These are phyloP conservation scores for Phytophthora colocasiae DNA, from an alignment of 352 stramenopile genomes.

Conservation along the genomic window DNA sequence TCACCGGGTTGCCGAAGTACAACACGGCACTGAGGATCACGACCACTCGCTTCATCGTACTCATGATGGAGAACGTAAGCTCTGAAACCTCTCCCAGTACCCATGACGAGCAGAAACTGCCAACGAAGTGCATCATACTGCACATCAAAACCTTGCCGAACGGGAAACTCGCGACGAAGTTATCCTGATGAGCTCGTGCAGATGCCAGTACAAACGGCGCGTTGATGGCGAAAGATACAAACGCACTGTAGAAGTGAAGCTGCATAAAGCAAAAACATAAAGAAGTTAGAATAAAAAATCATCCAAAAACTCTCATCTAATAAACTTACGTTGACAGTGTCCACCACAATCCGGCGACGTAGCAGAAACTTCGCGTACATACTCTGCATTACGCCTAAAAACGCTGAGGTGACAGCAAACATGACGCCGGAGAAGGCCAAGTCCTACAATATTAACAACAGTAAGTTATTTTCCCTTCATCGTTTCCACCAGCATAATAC, in stretches of 20 bases:
- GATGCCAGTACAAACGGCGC: constrained; percentile 75
- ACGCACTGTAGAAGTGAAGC: constrained; percentile 89
- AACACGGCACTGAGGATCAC: constrained; percentile 87
- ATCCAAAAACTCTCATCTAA: background rate
- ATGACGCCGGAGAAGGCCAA: constrained; percentile 70
- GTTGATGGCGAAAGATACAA: constrained; percentile 88
- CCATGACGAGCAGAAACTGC: constrained; percentile 82
- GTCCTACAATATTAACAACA: constrained; percentile 46
- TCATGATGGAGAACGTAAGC: constrained; percentile 92
- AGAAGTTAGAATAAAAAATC: background rate
- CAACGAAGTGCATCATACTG: constrained; percentile 87
- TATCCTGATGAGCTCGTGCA: constrained; percentile 55
- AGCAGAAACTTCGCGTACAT: constrained; percentile 91
- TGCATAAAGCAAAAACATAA: constrained; percentile 26
- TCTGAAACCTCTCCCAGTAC: constrained; percentile 88
- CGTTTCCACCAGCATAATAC: background rate
- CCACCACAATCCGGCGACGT: constrained; percentile 73
- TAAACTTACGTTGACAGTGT: constrained; percentile 83
- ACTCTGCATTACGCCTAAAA: constrained; percentile 87
- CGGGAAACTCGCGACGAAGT: constrained; percentile 74
- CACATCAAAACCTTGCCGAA: constrained; percentile 76
- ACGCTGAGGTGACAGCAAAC: constrained; percentile 76
- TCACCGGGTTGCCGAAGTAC: constrained; percentile 88
- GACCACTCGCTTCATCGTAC: constrained; percentile 90
- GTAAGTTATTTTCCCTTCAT: background rate